Conservation (phyloP, 257 asterid species). For the Scutellaria minor region DNA sequence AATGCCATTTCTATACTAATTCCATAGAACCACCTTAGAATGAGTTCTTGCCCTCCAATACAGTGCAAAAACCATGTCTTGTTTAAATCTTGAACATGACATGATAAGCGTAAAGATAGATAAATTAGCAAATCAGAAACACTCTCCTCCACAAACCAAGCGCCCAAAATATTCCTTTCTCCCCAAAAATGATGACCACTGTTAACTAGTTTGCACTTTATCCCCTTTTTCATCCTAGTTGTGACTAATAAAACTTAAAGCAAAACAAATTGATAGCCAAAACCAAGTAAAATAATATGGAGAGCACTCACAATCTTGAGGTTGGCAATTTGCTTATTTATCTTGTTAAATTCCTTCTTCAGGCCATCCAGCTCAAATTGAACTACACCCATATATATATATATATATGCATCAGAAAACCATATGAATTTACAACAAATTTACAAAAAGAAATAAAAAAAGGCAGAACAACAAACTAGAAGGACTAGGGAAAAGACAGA, state of each 20-base stretch:
- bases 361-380: slow-evolving; percentile 73
- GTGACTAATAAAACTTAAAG: not conserved
- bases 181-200: not conserved
- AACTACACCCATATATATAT: slow-evolving; percentile 42
- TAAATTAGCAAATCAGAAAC: not conserved
- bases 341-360: slow-evolving; percentile 64
- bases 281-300: not conserved
- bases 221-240: not conserved
- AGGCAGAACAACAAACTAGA: not conserved
- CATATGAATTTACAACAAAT: not conserved
- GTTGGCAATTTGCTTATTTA: slow-evolving; percentile 63
- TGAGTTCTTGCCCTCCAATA: not conserved
- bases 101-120: not conserved
- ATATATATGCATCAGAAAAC: slow-evolving; percentile 16
- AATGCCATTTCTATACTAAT: not conserved
- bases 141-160: not conserved
- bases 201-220: not conserved
- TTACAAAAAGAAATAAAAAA: not conserved
- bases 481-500: not conserved
- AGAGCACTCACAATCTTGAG: slow-evolving; percentile 68
- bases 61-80: not conserved
- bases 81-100: not conserved
- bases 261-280: not conserved
- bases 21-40: not conserved
- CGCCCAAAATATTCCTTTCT: not conserved